Evolutionary conservation across 352 stramenopile genomes (phyloP), one percentile per base, ranked within the genome.

Genomic region (Pythium vanterpoolii): DNA sequence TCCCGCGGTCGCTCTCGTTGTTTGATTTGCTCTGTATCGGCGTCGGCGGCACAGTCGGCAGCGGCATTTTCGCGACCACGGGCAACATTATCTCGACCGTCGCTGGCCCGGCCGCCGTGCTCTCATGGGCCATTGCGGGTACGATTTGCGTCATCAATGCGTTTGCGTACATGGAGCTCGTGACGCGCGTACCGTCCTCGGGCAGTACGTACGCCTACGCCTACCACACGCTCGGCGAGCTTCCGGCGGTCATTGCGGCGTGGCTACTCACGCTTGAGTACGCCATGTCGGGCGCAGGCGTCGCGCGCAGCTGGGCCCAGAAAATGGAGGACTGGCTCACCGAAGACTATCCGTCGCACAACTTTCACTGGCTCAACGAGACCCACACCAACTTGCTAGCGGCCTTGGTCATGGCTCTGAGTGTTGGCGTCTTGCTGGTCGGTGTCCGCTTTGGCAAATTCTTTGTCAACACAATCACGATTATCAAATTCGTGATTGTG

Each of bases 241-340:
- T 98, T 2, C 86, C 90, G 0, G 95, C 95, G 13, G 90, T 97
- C 27, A 69, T 98, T 24, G 88, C 86, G 1, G 91, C 80, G n/a
- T 93, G 83, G 62, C 66, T 93, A 24, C 36, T 98, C 34, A 97
- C 89, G n/a, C 74, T 98, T 10, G 93, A 98, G 76, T 98, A 98
- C 75, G 79, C 87, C 39, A 61, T 98, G 7, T 94, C 86, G 0
- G 90, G 85, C 16, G 79, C 90, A 2, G 95, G 94, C 24, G 89
- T 98, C 1, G 93, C 95, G 0, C 85, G 92, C 44, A 95, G 76
- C 56, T 98, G 95, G 95, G 93, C 89, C 3, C 72, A 79, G 49
- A 98, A 98, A 67, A 75, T 97, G 7, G 62, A 94, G 53, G 63
- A 78, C 0, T 93, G 83, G 83, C 71, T 86, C 7, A 23, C 62